Percentiles rank a stretch among this genome's conserved stretches.
phyloP scores from a whole-genome alignment of 2,329 filamentous ascomycete species.

The Cladobotryum mycophilum region DNA sequence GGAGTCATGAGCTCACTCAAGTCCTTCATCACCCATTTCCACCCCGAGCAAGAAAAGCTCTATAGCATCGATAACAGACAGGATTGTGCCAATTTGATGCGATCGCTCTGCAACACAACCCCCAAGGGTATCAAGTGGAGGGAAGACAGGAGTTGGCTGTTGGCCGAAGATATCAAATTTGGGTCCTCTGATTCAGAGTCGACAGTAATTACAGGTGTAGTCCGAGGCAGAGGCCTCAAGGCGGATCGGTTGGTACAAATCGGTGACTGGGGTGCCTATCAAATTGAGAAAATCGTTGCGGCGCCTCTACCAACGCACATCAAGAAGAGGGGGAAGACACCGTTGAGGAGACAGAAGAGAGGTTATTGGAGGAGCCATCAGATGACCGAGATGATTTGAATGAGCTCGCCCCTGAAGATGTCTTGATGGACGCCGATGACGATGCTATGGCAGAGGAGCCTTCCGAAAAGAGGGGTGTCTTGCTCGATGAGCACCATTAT shows the following conservation, averaged over 20 bases:
- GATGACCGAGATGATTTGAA: slow-evolving; percentile 78
- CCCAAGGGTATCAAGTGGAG: slow-evolving; percentile 95
- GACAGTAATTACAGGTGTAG: slow-evolving; percentile 73
- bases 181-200: slow-evolving; percentile 52
- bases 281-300: slow-evolving; percentile 81
- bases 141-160: slow-evolving; percentile 92
- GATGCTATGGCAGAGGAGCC: slow-evolving; percentile 29
- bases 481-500: slow-evolving; percentile 96
- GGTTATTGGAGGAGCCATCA: slow-evolving; percentile 63
- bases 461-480: slow-evolving; percentile 70
- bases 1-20: slow-evolving; percentile 78
- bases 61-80: slow-evolving; percentile 83
- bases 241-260: slow-evolving; percentile 85
- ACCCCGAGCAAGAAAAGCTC: slow-evolving; percentile 85
- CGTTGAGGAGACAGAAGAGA: slow-evolving; percentile 49
- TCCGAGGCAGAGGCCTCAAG: slow-evolving; percentile 81
- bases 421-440: slow-evolving; percentile 63
- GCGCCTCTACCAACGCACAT: slow-evolving; percentile 59
- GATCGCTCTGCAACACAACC: slow-evolving; percentile 83
- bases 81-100: slow-evolving; percentile 84
- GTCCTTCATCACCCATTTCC: slow-evolving; percentile 91
- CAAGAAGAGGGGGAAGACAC: slow-evolving; percentile 62
- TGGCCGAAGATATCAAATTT: slow-evolving; percentile 77
- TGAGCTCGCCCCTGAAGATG: slow-evolving; percentile 80
- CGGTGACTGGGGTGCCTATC: slow-evolving; percentile 89